Base-by-base conservation (phyloP, 2,329 filamentous ascomycete species). In the Aspergillus sp. region DNA sequence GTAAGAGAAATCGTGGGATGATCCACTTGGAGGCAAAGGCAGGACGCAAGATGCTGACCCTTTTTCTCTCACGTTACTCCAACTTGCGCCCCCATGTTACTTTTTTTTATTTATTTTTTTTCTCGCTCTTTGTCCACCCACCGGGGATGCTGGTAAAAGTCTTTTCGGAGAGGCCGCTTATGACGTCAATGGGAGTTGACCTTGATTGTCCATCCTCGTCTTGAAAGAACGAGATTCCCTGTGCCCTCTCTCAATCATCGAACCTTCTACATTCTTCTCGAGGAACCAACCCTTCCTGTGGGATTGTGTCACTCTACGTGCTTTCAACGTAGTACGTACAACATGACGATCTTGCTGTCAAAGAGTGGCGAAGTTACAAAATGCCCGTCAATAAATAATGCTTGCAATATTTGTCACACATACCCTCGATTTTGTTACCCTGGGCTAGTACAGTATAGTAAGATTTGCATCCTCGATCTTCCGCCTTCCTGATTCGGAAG, bases 101-200 rank as follows among this genome's bases (percentile, higher is more conserved):
- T 17, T 38, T 38, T 38, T 38, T 6, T 38, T 38, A 8, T 14
- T 17, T 38, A 16, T 38, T 38, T 6, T 17, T 38, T 38, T 38
- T 38, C 2, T n/a, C 16, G 4, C 6, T 16, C 16, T 14, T 38
- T 38, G 8, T n/a, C 41, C 47, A 22, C 44, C 47, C 50, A 44
- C 50, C 50, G 42, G 46, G 44, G 43, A 47, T 33, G 30, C 20
- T 44, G 42, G 19, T 36, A 17, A n/a, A 17, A 19, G 40, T n/a
- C 14, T 11, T 38, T 45, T 52, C 49, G 54, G 54, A 40, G 43
- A 49, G 35, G 44, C 52, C 46, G 52, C 26, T n/a, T 14, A 52
- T 65, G 63, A 64, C 60, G 62, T 64, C 60, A 65, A 51, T 35
- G 13, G n/a, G 14, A 7, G 24, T 19, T 13, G 35, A 30, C 10